Percentiles rank a stretch among this genome's conserved stretches.
Evolutionary conservation across 139 green algal species (phyloP).

Genomic region (Chlamydomonas sphaeroides): DNA sequence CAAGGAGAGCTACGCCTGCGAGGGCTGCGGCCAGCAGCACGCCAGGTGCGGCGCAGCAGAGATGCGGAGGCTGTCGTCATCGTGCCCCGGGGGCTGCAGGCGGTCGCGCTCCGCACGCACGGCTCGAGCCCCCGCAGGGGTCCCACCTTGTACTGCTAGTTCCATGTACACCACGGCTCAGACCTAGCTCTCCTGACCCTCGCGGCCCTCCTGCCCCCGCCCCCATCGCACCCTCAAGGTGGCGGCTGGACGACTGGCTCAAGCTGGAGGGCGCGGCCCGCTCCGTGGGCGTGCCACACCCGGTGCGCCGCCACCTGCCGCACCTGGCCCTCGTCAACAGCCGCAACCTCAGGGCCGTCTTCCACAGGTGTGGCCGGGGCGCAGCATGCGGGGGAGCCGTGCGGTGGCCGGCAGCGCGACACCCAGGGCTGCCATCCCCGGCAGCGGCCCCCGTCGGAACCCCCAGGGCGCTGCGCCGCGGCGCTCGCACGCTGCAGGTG

Average conservation of each 20-base stretch:
- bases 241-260: slow-evolving; percentile 1
- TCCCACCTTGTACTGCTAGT: too few relatives aligned
- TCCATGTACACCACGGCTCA: too few relatives aligned
- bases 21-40: slow-evolving; percentile 26
- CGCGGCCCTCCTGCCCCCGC: not conserved
- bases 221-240: not conserved
- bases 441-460: too few relatives aligned
- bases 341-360: slow-evolving; percentile 36
- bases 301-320: slow-evolving; percentile 23
- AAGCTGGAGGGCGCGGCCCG: slow-evolving; percentile 15
- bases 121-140: too few relatives aligned
- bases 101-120: too few relatives aligned
- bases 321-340: slow-evolving; percentile 35
- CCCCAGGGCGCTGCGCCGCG: too few relatives aligned
- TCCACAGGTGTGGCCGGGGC: slow-evolving; percentile 19
- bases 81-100: too few relatives aligned
- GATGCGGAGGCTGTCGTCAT: too few relatives aligned
- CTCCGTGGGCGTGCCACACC: not conserved
- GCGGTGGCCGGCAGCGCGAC: too few relatives aligned
- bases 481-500: too few relatives aligned
- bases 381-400: not conserved
- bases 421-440: too few relatives aligned
- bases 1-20: slow-evolving; percentile 22
- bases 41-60: not conserved
- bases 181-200: too few relatives aligned